Conservation (phyloP, 148 eudicot genomes). For the Diospyros kaki region DNA sequence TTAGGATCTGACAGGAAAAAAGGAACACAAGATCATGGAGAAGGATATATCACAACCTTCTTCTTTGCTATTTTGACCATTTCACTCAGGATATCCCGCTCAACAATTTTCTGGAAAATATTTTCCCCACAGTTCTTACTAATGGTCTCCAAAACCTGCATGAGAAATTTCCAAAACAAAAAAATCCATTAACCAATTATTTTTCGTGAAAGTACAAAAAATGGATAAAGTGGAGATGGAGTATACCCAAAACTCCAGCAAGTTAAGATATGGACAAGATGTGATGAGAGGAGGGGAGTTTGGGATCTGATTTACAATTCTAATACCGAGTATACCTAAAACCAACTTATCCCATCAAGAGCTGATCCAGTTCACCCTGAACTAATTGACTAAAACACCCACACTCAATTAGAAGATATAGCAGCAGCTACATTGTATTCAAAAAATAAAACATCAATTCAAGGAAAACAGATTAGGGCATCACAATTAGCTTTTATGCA, state of each 20-base stretch:
- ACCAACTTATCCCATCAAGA: too few species aligned
- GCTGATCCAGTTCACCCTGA: too few species aligned
- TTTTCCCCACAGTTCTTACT: constrained; percentile 89
- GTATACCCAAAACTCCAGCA: neutral
- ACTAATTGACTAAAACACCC: too few species aligned
- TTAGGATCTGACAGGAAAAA: neutral
- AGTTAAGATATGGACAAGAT: neutral
- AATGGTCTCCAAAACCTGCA: constrained; percentile 83
- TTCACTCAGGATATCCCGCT: constrained; percentile 86
- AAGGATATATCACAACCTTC: constrained; percentile 38
- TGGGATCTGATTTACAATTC: neutral
- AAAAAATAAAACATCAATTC: neutral
- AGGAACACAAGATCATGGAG: neutral
- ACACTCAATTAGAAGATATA: too few species aligned
- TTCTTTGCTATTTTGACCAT: constrained; percentile 97
- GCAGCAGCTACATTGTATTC: neutral
- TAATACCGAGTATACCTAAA: neutral
- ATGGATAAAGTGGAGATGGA: too few species aligned
- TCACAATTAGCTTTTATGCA: too few species aligned
- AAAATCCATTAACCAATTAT: neutral
- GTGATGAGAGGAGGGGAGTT: neutral
- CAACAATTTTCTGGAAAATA: constrained; percentile 69
- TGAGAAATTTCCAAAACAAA: constrained; percentile 10
- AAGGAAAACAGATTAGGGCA: neutral
- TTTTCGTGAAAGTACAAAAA: too few species aligned